Conservation (phyloP, 2,329 filamentous ascomycete genomes). For the Lasiodiplodia gonubiensis region DNA sequence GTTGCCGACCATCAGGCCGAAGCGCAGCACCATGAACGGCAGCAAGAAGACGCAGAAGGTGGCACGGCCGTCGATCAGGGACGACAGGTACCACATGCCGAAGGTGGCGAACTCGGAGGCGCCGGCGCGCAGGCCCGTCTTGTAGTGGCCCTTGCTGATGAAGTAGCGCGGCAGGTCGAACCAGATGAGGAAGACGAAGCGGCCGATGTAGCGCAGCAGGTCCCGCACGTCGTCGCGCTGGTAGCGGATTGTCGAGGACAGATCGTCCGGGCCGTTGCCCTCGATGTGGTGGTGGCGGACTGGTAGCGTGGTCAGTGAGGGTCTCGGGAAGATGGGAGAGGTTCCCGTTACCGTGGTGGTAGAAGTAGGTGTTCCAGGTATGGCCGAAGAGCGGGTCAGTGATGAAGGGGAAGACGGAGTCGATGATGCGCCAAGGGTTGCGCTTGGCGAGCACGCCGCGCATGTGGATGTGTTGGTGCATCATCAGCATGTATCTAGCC, state of each 20-base stretch:
- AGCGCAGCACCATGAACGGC: constrained; percentile 68
- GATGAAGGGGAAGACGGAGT: constrained; percentile 73
- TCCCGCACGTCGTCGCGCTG: constrained; percentile 71
- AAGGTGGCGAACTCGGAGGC: constrained; percentile 66
- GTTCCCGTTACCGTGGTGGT: constrained; percentile 76
- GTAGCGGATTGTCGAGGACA: constrained; percentile 77
- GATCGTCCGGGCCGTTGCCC: constrained; percentile 76
- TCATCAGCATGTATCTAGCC: constrained; percentile 73
- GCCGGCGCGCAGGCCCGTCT: constrained; percentile 60
- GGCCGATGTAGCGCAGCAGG: constrained; percentile 73
- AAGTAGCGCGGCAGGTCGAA: constrained; percentile 78
- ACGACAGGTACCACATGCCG: constrained; percentile 27
- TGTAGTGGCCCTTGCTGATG: constrained; percentile 63
- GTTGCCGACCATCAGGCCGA: constrained; percentile 81
- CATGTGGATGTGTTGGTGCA: constrained; percentile 85
- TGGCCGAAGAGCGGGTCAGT: constrained; percentile 79
- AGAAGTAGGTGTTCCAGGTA: constrained; percentile 85
- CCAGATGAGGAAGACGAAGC: constrained; percentile 78
- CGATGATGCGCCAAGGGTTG: constrained; percentile 57
- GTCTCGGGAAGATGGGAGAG: neutral
- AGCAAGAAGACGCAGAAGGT: constrained; percentile 70
- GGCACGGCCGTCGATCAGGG: constrained; percentile 43
- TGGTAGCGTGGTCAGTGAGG: neutral
- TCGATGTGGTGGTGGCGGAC: constrained; percentile 70
- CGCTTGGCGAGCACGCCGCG: constrained; percentile 67